These are phyloP conservation scores for Fusarium nisikadoi DNA, from an alignment of 2,329 filamentous ascomycete species.

Conservation along the genomic window DNA sequence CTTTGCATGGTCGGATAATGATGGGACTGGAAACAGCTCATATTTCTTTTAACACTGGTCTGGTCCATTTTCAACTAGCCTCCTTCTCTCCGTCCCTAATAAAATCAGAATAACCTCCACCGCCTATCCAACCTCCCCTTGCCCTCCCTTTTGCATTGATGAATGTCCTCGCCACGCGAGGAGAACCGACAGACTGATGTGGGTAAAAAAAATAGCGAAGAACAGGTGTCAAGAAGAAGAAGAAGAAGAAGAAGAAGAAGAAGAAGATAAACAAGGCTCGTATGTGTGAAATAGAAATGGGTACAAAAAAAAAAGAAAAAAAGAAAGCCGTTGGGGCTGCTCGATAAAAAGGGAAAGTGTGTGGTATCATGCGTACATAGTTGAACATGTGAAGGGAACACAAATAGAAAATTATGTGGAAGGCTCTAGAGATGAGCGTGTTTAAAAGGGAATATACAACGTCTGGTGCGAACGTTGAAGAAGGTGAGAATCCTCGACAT, in stretches of 20 bases:
- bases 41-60: conserved; percentile 29
- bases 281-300: conserved; percentile 24
- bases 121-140: conserved; percentile 24
- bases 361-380: conserved; percentile 42
- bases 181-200: conserved; percentile 7
- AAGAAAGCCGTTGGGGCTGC: conserved; percentile 24
- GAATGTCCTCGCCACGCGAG: background rate
- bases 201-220: conserved; percentile 14
- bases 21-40: conserved; percentile 11
- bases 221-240: background rate
- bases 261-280: conserved; percentile 7
- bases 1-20: background rate
- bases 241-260: conserved; percentile 3
- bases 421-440: background rate
- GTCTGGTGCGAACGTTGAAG: background rate
- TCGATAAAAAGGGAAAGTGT: conserved; percentile 17
- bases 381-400: conserved; percentile 36
- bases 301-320: conserved; percentile 5
- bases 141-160: background rate
- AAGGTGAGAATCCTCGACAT: background rate
- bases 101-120: conserved; percentile 9
- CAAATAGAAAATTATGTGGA: conserved; percentile 28
- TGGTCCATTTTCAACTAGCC: conserved; percentile 13
- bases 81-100: conserved; percentile 1
- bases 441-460: conserved; percentile 16